Percentiles rank a stretch among this genome's conserved stretches.
Evolutionary conservation across 2,329 filamentous ascomycete species (phyloP).

Genomic region (Microcera coccophila): DNA sequence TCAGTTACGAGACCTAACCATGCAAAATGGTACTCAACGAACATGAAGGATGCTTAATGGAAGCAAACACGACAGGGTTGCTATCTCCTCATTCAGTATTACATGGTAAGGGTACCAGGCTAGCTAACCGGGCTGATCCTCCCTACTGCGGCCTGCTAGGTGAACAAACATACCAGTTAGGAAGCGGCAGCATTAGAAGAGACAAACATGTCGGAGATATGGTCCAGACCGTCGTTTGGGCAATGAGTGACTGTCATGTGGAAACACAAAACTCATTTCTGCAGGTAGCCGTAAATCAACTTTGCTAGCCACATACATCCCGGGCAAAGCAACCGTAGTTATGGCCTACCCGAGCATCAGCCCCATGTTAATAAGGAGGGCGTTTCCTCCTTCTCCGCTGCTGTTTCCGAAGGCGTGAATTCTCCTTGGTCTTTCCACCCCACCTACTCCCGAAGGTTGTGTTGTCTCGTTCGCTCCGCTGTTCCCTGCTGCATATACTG

Average conservation of each 20-base stretch:
- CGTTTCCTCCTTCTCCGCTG: neutral
- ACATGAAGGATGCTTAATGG: conserved; percentile 11
- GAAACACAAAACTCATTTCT: conserved; percentile 17
- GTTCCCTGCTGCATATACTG: conserved; percentile 5
- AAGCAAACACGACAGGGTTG: neutral
- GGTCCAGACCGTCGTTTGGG: neutral
- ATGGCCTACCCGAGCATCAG: neutral
- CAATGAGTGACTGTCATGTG: conserved; percentile 7
- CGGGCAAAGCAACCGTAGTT: conserved; percentile 5
- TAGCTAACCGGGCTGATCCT: conserved; percentile 3
- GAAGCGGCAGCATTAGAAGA: conserved; percentile 8
- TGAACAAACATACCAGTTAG: conserved; percentile 3
- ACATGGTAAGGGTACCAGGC: conserved; percentile 2
- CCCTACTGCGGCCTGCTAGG: conserved; percentile 1
- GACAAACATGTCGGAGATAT: neutral
- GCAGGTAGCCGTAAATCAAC: conserved; percentile 16
- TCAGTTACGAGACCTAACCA: conserved; percentile 17
- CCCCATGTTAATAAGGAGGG: conserved; percentile 5
- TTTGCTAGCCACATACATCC: conserved; percentile 6
- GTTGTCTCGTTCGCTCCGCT: neutral
- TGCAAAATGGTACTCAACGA: conserved; percentile 4
- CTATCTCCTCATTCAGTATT: conserved; percentile 6
- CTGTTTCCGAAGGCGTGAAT: neutral
- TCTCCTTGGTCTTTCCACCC: neutral
- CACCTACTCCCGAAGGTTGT: neutral